Base-by-base conservation (phyloP, 2,329 filamentous ascomycete genomes). In the Podosphaera xanthii region DNA sequence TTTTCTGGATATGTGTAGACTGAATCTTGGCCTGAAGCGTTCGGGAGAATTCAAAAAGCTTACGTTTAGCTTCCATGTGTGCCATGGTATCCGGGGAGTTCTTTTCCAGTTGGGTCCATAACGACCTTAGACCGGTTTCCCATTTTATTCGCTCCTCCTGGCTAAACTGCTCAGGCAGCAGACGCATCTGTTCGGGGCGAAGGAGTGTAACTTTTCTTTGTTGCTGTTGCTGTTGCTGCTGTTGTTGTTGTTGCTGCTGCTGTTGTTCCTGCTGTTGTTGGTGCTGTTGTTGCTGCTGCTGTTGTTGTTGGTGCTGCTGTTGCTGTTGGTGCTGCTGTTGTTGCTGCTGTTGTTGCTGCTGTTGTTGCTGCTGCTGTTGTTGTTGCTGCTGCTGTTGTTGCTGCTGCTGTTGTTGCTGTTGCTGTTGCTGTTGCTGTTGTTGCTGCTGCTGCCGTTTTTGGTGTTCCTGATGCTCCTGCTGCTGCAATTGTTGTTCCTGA, bases 1-100 rank as follows among this genome's bases (percentile, higher is more conserved):
- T 35, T 60, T 64, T 62, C 42, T 64, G 60, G 22, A 52, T 48
- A 34, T 59, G 57, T 33, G 60, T 59, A 57, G 68, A 66, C 58
- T 76, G 72, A 4, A 80, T 72, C 67, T 81, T 82, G 0, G 67
- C 68, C 2, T 74, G 69, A 1, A 84, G 72, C 69, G 79, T 80
- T 50, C 74, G 74, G 0, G 80, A 79, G 65, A 84, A 83, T 7
- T 83, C 79, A 5, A 71, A 68, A 31, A 84, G 77, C 69, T 82
- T 83, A 48, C 74, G 73, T 62, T 75, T 76, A 0, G 80, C 79
- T 0, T 72, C 70, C 33, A 72, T 68, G 53, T 81, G 75, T 31
- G 76, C 73, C 0, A 65, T 64, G 2, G 77, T 77, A 31, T 76
- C 76, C 1, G 73, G 71, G 0, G 74, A 68, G 30, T 72, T 74